Conservation (phyloP, 768 basidiomycete genomes). For the Boletus sp. region DNA sequence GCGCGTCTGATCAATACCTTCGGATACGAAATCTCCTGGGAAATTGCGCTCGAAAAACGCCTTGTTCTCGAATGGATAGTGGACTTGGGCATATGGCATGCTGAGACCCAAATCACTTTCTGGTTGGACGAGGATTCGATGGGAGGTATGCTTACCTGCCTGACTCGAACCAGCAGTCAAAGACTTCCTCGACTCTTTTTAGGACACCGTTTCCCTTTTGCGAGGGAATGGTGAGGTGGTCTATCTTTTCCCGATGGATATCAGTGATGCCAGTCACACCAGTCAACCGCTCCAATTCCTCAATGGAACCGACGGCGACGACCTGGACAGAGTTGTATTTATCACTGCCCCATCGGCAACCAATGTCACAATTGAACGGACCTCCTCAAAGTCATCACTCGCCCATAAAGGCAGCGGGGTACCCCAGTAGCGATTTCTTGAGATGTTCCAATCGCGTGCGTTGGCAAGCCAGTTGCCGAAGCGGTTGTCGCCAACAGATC, state of each 20-base stretch:
- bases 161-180: conserved; percentile 99
- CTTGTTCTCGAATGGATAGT: conserved; percentile 98
- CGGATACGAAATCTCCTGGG: conserved; percentile 96
- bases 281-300: conserved; percentile 80
- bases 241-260: conserved; percentile 91
- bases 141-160: conserved; percentile 63
- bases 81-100: conserved; percentile 97
- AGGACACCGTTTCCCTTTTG: conserved; percentile 80
- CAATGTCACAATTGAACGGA: neutral
- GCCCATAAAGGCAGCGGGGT: conserved; percentile 97
- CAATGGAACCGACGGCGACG: conserved; percentile 83
- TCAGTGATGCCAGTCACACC: conserved; percentile 84
- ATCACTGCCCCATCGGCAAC: neutral
- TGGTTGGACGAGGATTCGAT: neutral
- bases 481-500: conserved; percentile 82
- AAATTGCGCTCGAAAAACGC: conserved; percentile 79
- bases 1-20: conserved; percentile 98
- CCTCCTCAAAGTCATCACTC: conserved; percentile 91
- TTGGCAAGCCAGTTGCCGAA: conserved; percentile 98
- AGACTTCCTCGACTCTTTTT: conserved; percentile 93
- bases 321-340: conserved; percentile 44
- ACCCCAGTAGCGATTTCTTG: conserved; percentile 99
- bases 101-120: conserved; percentile 38
- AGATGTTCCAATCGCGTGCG: conserved; percentile 99
- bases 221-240: conserved; percentile 95